Evolutionary conservation across 2,329 filamentous ascomycete species (phyloP), one percentile per base, ranked within the genome.

Genomic region (Macrophomina phaseolina): DNA sequence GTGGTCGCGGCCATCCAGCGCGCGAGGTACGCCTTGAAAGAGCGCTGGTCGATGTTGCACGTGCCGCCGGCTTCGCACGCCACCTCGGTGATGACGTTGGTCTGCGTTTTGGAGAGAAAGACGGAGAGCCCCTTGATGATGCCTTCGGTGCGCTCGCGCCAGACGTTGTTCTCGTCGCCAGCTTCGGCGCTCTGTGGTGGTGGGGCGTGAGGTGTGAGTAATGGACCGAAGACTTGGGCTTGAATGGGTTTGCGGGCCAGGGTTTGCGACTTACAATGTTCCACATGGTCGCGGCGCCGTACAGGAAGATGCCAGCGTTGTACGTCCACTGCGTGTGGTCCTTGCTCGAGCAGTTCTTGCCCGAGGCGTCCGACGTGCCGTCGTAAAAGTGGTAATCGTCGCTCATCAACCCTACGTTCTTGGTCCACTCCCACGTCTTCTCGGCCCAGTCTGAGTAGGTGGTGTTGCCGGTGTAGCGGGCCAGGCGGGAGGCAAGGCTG

Each of bases 361-460:
- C 30, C 1, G 30, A 36, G 16, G 66, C 74, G 68, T 81, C 78
- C 55, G 80, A 78, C 45, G 78, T 76, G 63, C 82, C 82, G 67
- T 84, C 82, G 70, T 75, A 83, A 73, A 81, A 80, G 67, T 81
- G 75, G 73, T 78, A 82, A 14, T 67, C 66, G 5, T 60, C 32
- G 42, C 40, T 84, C 69, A 92, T 84, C 67, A 92, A 81, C 14
- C 86, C 85, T 6, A 88, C 77, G 1, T 79, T 76, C 7, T 63
- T 68, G 49, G 81, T 77, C 76, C 79, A 87, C 66, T 84, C 82
- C 87, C 88, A 91, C 6, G 90, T 82, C 72, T 83, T 89, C 68
- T 87, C 83, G 0, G 92, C 92, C 91, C 91, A 93, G 12, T 92
- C 85, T 8, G 86, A 83, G 74, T 97, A 97, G 0, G 91, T 95